Base-by-base conservation (phyloP, 2,329 filamentous ascomycete genomes). In the Neophaeococcomyces aloes region DNA sequence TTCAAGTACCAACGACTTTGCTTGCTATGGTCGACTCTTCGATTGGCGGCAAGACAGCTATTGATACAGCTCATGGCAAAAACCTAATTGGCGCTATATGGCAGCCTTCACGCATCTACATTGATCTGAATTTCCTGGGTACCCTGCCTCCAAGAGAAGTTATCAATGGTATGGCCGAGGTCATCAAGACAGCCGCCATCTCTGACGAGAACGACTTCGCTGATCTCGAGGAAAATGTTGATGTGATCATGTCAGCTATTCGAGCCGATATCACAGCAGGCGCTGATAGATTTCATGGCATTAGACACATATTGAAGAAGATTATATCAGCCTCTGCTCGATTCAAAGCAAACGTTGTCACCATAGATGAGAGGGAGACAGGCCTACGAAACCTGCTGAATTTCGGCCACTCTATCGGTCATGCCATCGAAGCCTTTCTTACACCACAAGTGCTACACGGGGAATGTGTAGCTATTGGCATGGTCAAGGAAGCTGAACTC, bases 131-230 rank as follows among this genome's bases (percentile, higher is more conserved):
- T 44, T 96, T 98, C 59, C 72, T 98, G 44, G 86, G 94, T 60
- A 94, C 87, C 1, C 71, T 98, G 15, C 88, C 89, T 1, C 80
- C 82, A 52, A 76, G 91, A 53, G 89, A 98, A 65, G 89, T 98
- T 59, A 87, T 95, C 65, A 98, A 98, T 62, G 91, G 91, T 48
- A 95, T 98, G 89, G 91, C 89, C 19, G 91, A 98, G 68, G 89
- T 98, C 23, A 76, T 95, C 61, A 95, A 95, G 75, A 98, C 91
- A 3, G 91, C 91, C 2, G 91, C 91, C 42, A 96, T 98, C 56
- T 95, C 89, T 78, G 79, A 94, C 57, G 86, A 93, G 63, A 66
- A 72, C 7, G 89, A 95, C 59, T 98, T 98, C 60, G 75, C 81
- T 33, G 64, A 82, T 10, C 71, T 98, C 14, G 91, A 98, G 61